Evolutionary conservation across 2,329 filamentous ascomycete species (phyloP).

Genomic region (Neoscytalidium dimidiatum): DNA sequence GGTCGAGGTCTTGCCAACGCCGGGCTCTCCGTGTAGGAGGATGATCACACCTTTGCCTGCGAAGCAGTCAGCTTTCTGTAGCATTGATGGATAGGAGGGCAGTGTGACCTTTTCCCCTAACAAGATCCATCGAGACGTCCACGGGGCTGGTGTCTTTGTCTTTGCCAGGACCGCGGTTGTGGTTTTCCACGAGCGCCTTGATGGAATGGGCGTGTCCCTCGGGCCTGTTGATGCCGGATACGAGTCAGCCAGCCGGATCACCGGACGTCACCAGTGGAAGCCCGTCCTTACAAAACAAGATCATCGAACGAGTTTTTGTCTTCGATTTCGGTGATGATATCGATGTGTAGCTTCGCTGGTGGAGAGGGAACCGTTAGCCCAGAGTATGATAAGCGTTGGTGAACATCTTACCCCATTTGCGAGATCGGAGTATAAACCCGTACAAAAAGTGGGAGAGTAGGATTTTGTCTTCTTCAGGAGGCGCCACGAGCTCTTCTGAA

Average conservation of each 20-base stretch:
- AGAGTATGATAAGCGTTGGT: background rate
- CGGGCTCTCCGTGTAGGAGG: constrained; percentile 1
- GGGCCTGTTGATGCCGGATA: background rate
- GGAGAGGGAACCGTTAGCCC: background rate
- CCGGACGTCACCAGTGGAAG: background rate
- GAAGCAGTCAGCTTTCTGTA: background rate
- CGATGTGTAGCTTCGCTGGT: background rate
- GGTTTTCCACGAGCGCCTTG: background rate
- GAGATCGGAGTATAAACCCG: background rate
- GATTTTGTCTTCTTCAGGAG: background rate
- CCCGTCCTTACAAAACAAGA: background rate
- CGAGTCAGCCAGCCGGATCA: background rate
- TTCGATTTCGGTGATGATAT: background rate
- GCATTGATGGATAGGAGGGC: too few species aligned
- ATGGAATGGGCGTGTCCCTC: background rate
- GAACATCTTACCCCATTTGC: background rate
- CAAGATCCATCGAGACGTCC: background rate
- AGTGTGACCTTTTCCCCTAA: background rate
- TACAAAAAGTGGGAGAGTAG: background rate
- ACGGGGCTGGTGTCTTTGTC: background rate
- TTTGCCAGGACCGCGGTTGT: background rate
- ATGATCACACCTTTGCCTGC: background rate
- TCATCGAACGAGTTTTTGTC: background rate
- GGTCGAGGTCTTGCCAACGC: background rate
- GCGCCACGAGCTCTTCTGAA: background rate